Evolutionary conservation across 371 early-diverging fungal genomes (phyloP).

Genomic region (Mucor plumbeus): DNA sequence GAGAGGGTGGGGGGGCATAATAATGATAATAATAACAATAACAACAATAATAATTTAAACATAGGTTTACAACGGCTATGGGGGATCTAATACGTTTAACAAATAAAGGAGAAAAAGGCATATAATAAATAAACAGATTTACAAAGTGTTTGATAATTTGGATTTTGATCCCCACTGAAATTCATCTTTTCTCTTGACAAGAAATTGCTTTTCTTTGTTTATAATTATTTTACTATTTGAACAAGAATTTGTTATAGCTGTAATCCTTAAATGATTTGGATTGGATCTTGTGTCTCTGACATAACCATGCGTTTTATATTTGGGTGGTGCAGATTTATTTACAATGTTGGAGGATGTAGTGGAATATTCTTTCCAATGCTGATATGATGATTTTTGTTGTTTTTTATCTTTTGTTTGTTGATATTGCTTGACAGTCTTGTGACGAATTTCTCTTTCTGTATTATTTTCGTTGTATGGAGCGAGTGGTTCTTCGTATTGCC

Average conservation of each 20-base stretch:
- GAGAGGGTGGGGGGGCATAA: constrained; percentile 5
- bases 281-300: constrained; percentile 28
- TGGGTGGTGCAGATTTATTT: constrained; percentile 22
- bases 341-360: not conserved
- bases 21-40: not conserved
- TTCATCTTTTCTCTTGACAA: constrained; percentile 18
- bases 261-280: constrained; percentile 18
- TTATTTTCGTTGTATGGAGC: not conserved
- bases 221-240: not conserved
- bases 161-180: constrained; percentile 25
- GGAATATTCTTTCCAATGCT: constrained; percentile 27
- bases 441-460: constrained; percentile 17
- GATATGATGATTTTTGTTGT: not conserved
- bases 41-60: constrained; percentile 4
- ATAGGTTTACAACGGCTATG: constrained; percentile 22
- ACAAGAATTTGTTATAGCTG: constrained; percentile 19
- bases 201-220: constrained; percentile 11
- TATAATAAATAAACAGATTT: constrained; percentile 3
- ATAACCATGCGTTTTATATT: constrained; percentile 25
- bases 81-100: constrained; percentile 26
- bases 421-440: constrained; percentile 24
- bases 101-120: constrained; percentile 20
- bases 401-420: constrained; percentile 14
- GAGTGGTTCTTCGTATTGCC: constrained; percentile 10
- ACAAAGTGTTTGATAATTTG: constrained; percentile 1